phyloP scores from a whole-genome alignment of 148 eudicot species.

The Chenopodium quinoa region DNA sequence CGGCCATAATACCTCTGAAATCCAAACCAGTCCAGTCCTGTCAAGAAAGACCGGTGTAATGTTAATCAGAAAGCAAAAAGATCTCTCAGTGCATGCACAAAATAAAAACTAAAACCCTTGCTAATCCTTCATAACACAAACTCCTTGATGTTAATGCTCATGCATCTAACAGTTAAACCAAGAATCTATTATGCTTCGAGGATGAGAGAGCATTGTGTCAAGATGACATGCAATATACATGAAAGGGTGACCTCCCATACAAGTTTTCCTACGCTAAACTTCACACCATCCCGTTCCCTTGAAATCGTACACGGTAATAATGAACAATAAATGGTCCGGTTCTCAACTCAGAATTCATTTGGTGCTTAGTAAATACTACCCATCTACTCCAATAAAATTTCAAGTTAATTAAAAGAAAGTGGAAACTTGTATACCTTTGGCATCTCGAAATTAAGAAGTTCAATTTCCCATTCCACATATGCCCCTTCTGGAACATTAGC shows the following conservation, averaged over 20 bases:
- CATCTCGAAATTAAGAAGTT: slow-evolving; percentile 90
- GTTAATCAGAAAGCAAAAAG: not conserved
- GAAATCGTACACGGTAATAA: not conserved
- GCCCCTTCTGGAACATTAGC: slow-evolving; percentile 83
- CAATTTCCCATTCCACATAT: slow-evolving; percentile 91
- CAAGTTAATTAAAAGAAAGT: not conserved
- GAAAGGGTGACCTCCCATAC: not conserved
- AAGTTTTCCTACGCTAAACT: not conserved
- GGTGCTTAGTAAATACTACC: not conserved
- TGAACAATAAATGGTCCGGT: not conserved
- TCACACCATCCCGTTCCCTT: not conserved
- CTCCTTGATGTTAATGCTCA: not conserved
- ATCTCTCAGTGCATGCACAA: not conserved
- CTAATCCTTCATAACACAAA: not conserved
- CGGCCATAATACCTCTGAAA: slow-evolving; percentile 88
- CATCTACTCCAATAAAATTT: not conserved
- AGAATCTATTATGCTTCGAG: not conserved
- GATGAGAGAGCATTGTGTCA: not conserved
- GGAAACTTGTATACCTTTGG: slow-evolving; percentile 52
- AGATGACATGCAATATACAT: not conserved
- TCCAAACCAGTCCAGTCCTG: slow-evolving; percentile 97
- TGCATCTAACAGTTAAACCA: not conserved
- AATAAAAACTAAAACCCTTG: not conserved
- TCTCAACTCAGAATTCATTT: not conserved
- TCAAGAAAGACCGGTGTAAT: slow-evolving; percentile 13